A percentile compares a stretch with the other conserved stretches of the same genome.
Evolutionary conservation across 768 basidiomycete genomes (phyloP).

Genomic region (Termitomyces sp.): DNA sequence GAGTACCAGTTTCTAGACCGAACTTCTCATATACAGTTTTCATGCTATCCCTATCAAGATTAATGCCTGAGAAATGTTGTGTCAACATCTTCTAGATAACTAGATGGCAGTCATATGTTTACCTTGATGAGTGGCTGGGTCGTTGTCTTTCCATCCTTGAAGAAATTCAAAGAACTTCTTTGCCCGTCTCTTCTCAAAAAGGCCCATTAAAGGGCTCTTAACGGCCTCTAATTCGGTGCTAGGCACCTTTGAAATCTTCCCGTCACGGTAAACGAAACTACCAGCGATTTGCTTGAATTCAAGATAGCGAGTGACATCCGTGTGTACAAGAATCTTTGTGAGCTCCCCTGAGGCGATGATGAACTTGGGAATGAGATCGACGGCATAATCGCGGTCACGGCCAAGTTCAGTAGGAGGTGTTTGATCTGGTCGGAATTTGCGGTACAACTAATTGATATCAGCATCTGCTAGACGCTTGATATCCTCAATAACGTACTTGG

Average conservation of each 20-base stretch:
- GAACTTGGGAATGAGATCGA: conserved; percentile 98
- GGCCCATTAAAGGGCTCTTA: conserved; percentile 93
- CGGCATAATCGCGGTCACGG: conserved; percentile 95
- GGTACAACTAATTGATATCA: conserved; percentile 65
- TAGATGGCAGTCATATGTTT: not conserved
- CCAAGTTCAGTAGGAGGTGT: conserved; percentile 80
- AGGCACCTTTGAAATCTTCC: conserved; percentile 95
- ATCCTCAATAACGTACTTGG: conserved; percentile 55
- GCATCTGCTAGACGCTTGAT: not conserved
- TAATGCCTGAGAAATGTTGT: conserved; percentile 49
- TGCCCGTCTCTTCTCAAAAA: conserved; percentile 96
- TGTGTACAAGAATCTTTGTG: conserved; percentile 97
- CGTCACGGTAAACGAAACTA: conserved; percentile 95
- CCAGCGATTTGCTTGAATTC: conserved; percentile 99
- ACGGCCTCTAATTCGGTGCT: conserved; percentile 97
- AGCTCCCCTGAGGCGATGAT: conserved; percentile 98
- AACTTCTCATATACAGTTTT: conserved; percentile 94
- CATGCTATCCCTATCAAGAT: conserved; percentile 92
- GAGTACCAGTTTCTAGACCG: conserved; percentile 93
- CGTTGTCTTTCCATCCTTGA: conserved; percentile 92
- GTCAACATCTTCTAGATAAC: not conserved
- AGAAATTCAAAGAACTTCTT: conserved; percentile 99
- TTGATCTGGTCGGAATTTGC: conserved; percentile 85
- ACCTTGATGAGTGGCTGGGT: conserved; percentile 97
- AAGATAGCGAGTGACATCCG: conserved; percentile 96